Evolutionary conservation across 108 stramenopile genomes (phyloP).

Genomic region (Nitzschia palea): DNA sequence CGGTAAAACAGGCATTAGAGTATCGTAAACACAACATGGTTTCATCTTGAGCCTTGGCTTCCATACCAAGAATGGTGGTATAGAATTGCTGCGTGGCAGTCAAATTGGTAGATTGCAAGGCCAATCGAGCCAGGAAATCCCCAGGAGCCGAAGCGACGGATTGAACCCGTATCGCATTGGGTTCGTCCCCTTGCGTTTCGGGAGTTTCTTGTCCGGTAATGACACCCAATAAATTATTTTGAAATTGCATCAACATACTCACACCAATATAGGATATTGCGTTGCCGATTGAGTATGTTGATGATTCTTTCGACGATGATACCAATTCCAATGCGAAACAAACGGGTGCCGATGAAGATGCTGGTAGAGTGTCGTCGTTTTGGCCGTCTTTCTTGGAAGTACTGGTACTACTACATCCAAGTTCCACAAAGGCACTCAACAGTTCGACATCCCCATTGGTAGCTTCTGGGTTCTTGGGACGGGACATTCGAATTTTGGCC

Average conservation of each 20-base stretch:
- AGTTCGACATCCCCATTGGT: slow-evolving; percentile 13
- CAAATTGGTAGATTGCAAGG: slow-evolving; percentile 26
- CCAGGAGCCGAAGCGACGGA: slow-evolving; percentile 39
- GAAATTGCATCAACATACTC: slow-evolving; percentile 36
- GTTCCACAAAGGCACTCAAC: slow-evolving; percentile 24
- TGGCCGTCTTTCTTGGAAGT: background rate
- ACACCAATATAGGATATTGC: slow-evolving; percentile 28
- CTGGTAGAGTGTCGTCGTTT: background rate
- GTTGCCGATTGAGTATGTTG: slow-evolving; percentile 20
- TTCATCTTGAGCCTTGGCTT: slow-evolving; percentile 26
- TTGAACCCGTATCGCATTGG: slow-evolving; percentile 35
- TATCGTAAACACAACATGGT: slow-evolving; percentile 39
- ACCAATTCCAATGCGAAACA: slow-evolving; percentile 37
- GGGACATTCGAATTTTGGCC: background rate
- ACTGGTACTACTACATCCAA: slow-evolving; percentile 3
- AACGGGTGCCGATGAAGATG: background rate
- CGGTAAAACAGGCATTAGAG: background rate
- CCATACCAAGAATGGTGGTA: slow-evolving; percentile 35
- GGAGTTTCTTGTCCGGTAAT: slow-evolving; percentile 9
- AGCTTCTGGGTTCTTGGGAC: slow-evolving; percentile 1
- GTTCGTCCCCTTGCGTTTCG: slow-evolving; percentile 23
- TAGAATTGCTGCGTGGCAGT: slow-evolving; percentile 25
- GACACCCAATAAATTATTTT: slow-evolving; percentile 22
- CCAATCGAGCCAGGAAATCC: slow-evolving; percentile 32
- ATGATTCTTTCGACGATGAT: background rate